These are phyloP conservation scores for Xylaria sp. DNA, from an alignment of 2,329 filamentous ascomycete genomes.

Conservation along the genomic window DNA sequence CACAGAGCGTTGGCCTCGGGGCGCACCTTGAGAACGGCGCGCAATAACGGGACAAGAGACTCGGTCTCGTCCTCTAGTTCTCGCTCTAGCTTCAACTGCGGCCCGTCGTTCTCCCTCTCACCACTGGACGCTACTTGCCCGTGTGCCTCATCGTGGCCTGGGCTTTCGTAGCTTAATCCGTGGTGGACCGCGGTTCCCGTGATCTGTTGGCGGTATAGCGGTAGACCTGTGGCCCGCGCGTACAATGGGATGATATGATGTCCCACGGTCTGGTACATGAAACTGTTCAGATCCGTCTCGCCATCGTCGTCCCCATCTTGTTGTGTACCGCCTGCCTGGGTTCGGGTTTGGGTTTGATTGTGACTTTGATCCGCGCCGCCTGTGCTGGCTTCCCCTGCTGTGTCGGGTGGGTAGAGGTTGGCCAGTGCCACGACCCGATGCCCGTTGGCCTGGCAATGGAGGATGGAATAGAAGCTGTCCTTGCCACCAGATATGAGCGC, in stretches of 20 bases:
- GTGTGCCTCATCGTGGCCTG: slow-evolving; percentile 9
- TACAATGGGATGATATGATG: slow-evolving; percentile 88
- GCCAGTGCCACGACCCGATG: slow-evolving; percentile 86
- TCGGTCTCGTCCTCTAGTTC: slow-evolving; percentile 78
- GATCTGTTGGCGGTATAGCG: slow-evolving; percentile 83
- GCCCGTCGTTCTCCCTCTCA: slow-evolving; percentile 27
- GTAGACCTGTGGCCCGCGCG: slow-evolving; percentile 75
- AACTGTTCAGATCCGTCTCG: slow-evolving; percentile 80
- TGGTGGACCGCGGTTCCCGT: slow-evolving; percentile 72
- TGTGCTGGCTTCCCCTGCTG: slow-evolving; percentile 5
- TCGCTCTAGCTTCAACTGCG: slow-evolving; percentile 25
- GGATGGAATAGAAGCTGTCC: slow-evolving; percentile 91
- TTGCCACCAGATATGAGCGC: slow-evolving; percentile 95
- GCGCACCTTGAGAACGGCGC: slow-evolving; percentile 67
- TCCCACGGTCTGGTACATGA: slow-evolving; percentile 99
- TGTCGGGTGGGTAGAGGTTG: slow-evolving; percentile 70
- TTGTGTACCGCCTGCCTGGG: slow-evolving; percentile 32
- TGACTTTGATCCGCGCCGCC: slow-evolving; percentile 3
- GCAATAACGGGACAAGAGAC: slow-evolving; percentile 78
- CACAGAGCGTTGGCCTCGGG: slow-evolving; percentile 86
- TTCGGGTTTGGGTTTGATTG: not conserved
- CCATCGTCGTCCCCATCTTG: slow-evolving; percentile 33
- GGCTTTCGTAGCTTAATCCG: slow-evolving; percentile 69
- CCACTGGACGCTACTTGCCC: slow-evolving; percentile 5
- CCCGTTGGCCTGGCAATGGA: slow-evolving; percentile 87